Evolutionary conservation across 2,329 filamentous ascomycete species (phyloP), one percentile per base, ranked within the genome.

Genomic region (Beauveria bassiana): DNA sequence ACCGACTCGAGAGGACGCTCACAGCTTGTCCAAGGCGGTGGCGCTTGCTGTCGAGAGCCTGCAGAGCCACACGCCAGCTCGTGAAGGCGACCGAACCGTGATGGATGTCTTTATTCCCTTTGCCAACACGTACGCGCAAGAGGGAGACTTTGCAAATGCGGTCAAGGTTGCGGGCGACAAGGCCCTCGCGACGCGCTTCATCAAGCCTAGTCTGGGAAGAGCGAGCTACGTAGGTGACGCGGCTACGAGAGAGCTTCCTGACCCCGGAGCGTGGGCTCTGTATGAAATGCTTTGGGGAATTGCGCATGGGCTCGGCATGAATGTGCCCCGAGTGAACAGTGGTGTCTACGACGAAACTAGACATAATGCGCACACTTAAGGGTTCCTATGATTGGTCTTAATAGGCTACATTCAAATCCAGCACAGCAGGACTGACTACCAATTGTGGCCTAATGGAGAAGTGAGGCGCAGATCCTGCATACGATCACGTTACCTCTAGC

Each of bases 181-280:
- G 71, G 82, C 76, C 22, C 83, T 90, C 79, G 82, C 78, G 71
- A 54, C 51, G 22, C 38, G 51, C 14, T 8, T 22, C 3, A 10
- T 54, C 34, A 42, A 18, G 14, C 85, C 87, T 9, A 83, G 77
- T 66, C 74, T 90, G 26, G 87, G 87, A 1, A 77, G 87, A 55
- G 87, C 87, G 10, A 87, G 87, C 0, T 90, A 90, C 66, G 83
- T 90, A 4, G 86, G 82, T 5, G 51, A 26, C 46, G 77, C 81
- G 62, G 78, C 77, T 57, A 73, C 72, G 56, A 78, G 78, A 51
- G 65, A 81, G 56, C 84, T 87, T 4, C 86, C 87, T 4, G 87
- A 90, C 70, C 87, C 87, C 0, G 87, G 87, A 34, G 87, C 87
- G 5, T 85, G 86, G 78, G 87, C 51, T 16, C 22, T 54, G 10